phyloP scores from a whole-genome alignment of 73 alveolate species.

The Paramecium biaurelia region DNA sequence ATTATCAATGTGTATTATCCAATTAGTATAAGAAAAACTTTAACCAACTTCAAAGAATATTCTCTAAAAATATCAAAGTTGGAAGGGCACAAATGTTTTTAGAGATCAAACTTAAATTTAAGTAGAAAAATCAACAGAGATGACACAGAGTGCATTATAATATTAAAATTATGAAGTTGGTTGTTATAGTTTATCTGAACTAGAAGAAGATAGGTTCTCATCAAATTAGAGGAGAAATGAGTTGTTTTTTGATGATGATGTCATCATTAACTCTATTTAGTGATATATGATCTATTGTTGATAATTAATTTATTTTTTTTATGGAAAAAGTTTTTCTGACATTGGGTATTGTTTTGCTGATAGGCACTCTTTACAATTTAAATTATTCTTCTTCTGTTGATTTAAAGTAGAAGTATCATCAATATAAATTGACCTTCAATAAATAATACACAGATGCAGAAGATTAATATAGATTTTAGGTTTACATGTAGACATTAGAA shows the following conservation, averaged over 20 bases:
- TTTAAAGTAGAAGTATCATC: neutral
- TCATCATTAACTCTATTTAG: neutral
- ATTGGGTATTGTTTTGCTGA: neutral
- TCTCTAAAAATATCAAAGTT: neutral
- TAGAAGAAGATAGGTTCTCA: neutral
- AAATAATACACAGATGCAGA: neutral
- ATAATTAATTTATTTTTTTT: neutral
- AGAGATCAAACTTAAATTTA: neutral
- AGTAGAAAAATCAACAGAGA: neutral
- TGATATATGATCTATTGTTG: neutral
- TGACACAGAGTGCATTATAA: neutral
- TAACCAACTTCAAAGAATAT: neutral
- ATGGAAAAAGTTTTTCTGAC: neutral
- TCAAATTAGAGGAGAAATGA: neutral
- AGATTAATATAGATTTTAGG: constrained; percentile 54
- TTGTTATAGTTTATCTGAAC: neutral
- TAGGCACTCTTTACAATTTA: neutral
- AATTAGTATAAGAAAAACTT: neutral
- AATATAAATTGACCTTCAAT: neutral
- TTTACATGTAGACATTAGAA: constrained; percentile 36
- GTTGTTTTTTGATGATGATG: neutral
- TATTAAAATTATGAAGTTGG: neutral
- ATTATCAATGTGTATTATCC: neutral
- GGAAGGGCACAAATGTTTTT: neutral
- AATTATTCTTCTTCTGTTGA: neutral